phyloP scores from a whole-genome alignment of 345 rosid species.

The Salix arbutifolia region DNA sequence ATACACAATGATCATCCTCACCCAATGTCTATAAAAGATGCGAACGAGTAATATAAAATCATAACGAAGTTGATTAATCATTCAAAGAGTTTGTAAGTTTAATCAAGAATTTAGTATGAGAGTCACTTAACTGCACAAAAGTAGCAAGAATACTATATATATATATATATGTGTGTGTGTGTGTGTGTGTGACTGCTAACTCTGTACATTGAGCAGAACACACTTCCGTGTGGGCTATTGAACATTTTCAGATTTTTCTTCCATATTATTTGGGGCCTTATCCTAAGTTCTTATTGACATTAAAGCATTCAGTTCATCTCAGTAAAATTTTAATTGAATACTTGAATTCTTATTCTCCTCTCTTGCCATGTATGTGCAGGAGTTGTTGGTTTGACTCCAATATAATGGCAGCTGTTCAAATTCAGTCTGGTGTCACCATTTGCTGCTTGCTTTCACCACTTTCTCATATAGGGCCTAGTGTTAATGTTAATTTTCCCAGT shows the following conservation, averaged over 20 bases:
- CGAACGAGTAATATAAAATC: too few species aligned
- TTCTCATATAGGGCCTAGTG: constrained; percentile 13
- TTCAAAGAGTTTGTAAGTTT: too few species aligned
- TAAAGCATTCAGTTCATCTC: background rate
- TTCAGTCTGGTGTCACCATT: constrained; percentile 2
- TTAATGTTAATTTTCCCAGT: constrained; percentile 2
- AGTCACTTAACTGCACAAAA: too few species aligned
- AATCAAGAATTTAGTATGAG: too few species aligned
- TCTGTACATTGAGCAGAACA: background rate
- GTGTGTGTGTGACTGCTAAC: background rate
- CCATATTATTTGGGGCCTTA: background rate
- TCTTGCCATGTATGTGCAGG: constrained; percentile 38
- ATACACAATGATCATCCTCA: too few species aligned
- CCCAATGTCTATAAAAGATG: too few species aligned
- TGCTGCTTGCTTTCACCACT: constrained; percentile 21
- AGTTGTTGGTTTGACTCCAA: constrained; percentile 72
- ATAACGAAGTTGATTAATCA: too few species aligned
- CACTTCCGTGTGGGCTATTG: background rate
- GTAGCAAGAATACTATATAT: too few species aligned
- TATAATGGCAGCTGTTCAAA: constrained; percentile 13
- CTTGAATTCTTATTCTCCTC: background rate
- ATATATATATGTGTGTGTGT: too few species aligned
- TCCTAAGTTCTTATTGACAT: background rate
- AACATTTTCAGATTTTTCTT: background rate
- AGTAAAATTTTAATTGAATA: background rate